Percentiles rank a stretch among this genome's conserved stretches.
Evolutionary conservation across 208 protist species (phyloP).

Genomic region (Angomonas ambiguus): DNA sequence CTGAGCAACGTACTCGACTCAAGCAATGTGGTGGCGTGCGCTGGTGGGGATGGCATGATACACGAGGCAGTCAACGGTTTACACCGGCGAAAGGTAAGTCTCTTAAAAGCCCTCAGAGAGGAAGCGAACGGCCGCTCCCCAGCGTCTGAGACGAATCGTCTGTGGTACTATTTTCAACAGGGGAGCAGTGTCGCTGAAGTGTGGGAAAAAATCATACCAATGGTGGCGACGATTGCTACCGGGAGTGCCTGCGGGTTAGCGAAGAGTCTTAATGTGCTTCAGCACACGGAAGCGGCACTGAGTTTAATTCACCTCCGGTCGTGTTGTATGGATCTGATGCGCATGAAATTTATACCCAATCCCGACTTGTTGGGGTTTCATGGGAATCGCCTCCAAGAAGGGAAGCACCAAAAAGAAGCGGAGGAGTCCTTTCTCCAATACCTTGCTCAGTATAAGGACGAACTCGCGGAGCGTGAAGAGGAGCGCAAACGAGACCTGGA

Average conservation of each 20-base stretch:
- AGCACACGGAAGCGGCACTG: constrained; percentile 34
- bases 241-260: constrained; percentile 85
- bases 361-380: constrained; percentile 23
- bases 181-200: constrained; percentile 4
- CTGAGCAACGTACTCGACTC: constrained; percentile 38
- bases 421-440: constrained; percentile 20
- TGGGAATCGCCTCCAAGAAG: background rate
- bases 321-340: constrained; percentile 57
- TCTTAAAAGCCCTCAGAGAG: constrained; percentile 28
- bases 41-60: constrained; percentile 82
- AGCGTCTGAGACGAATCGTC: background rate
- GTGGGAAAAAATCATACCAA: constrained; percentile 48
- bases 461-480: constrained; percentile 21
- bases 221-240: constrained; percentile 69
- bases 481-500: background rate
- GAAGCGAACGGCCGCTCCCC: background rate
- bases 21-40: constrained; percentile 48
- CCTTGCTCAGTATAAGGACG: constrained; percentile 10
- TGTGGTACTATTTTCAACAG: background rate
- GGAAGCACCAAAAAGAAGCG: constrained; percentile 10
- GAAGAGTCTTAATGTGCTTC: constrained; percentile 61
- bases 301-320: constrained; percentile 66
- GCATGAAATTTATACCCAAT: constrained; percentile 44
- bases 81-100: constrained; percentile 43
- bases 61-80: constrained; percentile 82